Conservation (phyloP, 768 basidiomycete species). For the Boletus vinaceobasis region DNA sequence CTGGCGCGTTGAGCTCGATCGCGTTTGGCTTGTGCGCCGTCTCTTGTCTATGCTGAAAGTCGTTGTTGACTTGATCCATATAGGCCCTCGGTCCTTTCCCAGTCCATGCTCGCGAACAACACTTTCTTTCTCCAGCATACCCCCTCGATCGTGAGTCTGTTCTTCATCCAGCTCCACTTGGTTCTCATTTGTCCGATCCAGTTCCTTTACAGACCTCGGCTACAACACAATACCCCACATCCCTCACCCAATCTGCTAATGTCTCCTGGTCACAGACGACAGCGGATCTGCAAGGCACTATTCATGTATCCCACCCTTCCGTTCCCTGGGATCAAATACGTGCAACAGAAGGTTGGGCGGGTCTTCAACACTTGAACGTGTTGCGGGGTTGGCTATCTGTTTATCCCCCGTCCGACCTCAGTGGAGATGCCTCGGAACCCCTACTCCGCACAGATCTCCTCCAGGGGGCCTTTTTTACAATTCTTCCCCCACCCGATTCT, state of each 20-base stretch:
- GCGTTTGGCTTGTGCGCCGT: slow-evolving; percentile 27
- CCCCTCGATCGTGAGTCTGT: slow-evolving; percentile 56
- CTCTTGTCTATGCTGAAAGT: not conserved
- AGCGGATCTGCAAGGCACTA: slow-evolving; percentile 41
- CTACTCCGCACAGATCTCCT: slow-evolving; percentile 56
- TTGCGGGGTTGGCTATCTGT: slow-evolving; percentile 64
- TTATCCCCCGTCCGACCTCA: slow-evolving; percentile 37
- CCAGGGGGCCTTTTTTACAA: slow-evolving; percentile 74
- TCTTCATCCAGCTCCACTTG: not conserved
- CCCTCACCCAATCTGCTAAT: slow-evolving; percentile 37
- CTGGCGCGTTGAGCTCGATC: slow-evolving; percentile 27
- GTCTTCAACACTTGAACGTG: slow-evolving; percentile 74
- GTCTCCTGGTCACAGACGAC: slow-evolving; percentile 55
- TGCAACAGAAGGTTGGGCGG: slow-evolving; percentile 82
- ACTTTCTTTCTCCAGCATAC: slow-evolving; percentile 74
- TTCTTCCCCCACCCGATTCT: slow-evolving; percentile 45
- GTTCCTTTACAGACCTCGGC: slow-evolving; percentile 11
- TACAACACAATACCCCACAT: slow-evolving; percentile 52
- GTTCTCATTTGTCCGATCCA: slow-evolving; percentile 3
- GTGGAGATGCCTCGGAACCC: slow-evolving; percentile 30
- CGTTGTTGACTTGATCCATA: not conserved
- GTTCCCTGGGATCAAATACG: slow-evolving; percentile 68
- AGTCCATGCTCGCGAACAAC: slow-evolving; percentile 79
- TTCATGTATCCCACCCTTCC: slow-evolving; percentile 62
- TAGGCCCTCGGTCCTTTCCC: slow-evolving; percentile 84